These are phyloP conservation scores for Datisca glomerata DNA, from an alignment of 306 rosid species.

Conservation along the genomic window DNA sequence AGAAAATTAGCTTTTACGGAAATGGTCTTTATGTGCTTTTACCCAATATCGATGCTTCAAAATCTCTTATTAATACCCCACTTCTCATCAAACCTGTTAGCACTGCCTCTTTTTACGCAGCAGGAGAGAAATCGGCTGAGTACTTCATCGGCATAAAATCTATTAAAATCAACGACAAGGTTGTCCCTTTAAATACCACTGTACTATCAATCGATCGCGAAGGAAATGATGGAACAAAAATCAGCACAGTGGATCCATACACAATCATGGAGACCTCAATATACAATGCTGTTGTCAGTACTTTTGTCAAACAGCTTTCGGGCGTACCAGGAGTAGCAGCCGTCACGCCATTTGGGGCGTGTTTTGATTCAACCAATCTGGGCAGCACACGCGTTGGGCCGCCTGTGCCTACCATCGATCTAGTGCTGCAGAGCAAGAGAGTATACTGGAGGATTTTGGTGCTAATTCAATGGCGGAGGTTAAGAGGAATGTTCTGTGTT, in stretches of 20 bases:
- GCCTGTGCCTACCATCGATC: conserved; percentile 25
- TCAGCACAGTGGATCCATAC: conserved; percentile 44
- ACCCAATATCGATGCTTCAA: conserved; percentile 9
- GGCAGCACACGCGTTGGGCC: conserved; percentile 22
- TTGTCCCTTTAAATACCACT: conserved; percentile 19
- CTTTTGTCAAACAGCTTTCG: conserved; percentile 19
- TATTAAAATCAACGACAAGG: conserved; percentile 20
- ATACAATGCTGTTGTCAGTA: conserved; percentile 24
- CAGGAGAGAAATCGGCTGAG: conserved; percentile 30
- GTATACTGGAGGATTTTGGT: conserved; percentile 41
- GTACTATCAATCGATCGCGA: conserved; percentile 24
- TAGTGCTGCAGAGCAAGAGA: conserved; percentile 31
- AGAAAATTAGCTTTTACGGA: conserved; percentile 5
- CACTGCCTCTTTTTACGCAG: conserved; percentile 4
- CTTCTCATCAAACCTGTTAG: conserved; percentile 33
- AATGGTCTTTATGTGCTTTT: conserved; percentile 9
- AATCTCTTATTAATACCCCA: conserved; percentile 32
- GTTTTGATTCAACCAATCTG: conserved; percentile 18
- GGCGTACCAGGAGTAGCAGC: conserved; percentile 15
- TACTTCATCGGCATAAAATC: conserved; percentile 46
- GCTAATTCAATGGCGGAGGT: conserved; percentile 47
- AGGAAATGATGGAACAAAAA: no score
- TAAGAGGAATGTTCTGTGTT: conserved; percentile 24
- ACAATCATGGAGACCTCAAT: conserved; percentile 37
- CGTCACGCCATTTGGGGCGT: conserved; percentile 39